phyloP scores from a whole-genome alignment of 768 basidiomycete species.

The Podaxis mareebaensis region DNA sequence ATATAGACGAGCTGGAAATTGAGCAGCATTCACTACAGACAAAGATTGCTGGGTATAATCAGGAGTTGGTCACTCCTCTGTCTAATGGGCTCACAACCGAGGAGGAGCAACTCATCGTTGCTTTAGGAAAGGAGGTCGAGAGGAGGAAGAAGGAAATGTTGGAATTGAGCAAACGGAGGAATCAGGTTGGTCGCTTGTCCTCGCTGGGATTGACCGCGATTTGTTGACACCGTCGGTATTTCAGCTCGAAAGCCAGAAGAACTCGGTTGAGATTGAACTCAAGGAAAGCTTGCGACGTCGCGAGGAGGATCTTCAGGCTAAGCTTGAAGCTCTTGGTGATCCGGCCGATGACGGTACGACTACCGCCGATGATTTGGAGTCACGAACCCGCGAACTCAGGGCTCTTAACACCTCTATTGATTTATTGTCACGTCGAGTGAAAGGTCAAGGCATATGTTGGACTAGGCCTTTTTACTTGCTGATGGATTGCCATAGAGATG shows the following conservation, averaged over 20 bases:
- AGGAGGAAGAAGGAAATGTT: slow-evolving; percentile 67
- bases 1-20: slow-evolving; percentile 69
- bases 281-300: slow-evolving; percentile 84
- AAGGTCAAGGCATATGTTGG: slow-evolving; percentile 40
- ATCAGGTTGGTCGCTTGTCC: slow-evolving; percentile 54
- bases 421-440: slow-evolving; percentile 58
- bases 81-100: slow-evolving; percentile 69
- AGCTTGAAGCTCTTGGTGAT: slow-evolving; percentile 76
- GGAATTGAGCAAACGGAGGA: slow-evolving; percentile 65
- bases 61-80: slow-evolving; percentile 76
- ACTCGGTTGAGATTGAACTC: slow-evolving; percentile 87
- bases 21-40: slow-evolving; percentile 65
- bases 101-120: slow-evolving; percentile 67
- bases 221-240: neutral
- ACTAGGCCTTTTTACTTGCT: neutral
- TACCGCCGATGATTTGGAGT: slow-evolving; percentile 67
- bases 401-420: slow-evolving; percentile 68
- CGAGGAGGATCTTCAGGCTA: slow-evolving; percentile 72
- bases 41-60: slow-evolving; percentile 62
- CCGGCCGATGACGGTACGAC: slow-evolving; percentile 51
- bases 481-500: slow-evolving; percentile 43
- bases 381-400: slow-evolving; percentile 67
- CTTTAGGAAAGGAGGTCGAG: slow-evolving; percentile 76
- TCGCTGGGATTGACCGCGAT: neutral
- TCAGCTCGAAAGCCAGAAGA: slow-evolving; percentile 75